A percentile compares a stretch with the other conserved stretches of the same genome.
Evolutionary conservation across 805 yeast species (phyloP).

Genomic region (Wickerhamiella nectarea): DNA sequence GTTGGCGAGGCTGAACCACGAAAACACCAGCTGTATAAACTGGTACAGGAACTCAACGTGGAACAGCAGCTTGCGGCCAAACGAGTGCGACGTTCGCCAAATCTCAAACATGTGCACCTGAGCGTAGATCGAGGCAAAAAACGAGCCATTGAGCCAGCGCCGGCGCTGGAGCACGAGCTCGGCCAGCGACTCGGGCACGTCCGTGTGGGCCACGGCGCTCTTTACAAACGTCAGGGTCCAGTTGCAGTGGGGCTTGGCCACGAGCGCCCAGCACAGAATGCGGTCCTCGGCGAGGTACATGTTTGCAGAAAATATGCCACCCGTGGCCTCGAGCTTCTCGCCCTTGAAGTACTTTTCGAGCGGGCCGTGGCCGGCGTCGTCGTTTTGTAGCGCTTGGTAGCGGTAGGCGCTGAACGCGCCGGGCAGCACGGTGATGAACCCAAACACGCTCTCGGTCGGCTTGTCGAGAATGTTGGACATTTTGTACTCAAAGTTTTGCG

Average conservation of each 20-base stretch:
- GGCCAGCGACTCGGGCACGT: constrained; percentile 79
- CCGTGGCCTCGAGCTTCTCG: constrained; percentile 61
- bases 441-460: constrained; percentile 90
- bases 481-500: constrained; percentile 93
- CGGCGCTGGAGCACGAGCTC: constrained; percentile 86
- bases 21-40: constrained; percentile 54
- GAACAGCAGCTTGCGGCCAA: constrained; percentile 51
- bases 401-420: constrained; percentile 96
- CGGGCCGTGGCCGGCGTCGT: constrained; percentile 66
- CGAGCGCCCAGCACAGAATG: constrained; percentile 85
- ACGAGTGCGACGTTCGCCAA: constrained; percentile 62
- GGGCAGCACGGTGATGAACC: constrained; percentile 86
- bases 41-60: constrained; percentile 74
- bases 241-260: constrained; percentile 60
- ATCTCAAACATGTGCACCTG: constrained; percentile 62
- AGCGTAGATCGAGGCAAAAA: constrained; percentile 86
- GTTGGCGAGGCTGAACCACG: constrained; percentile 88
- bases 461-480: constrained; percentile 90
- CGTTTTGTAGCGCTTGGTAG: constrained; percentile 58
- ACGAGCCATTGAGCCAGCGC: constrained; percentile 94
- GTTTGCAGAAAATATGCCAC: constrained; percentile 82
- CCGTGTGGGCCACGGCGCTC: constrained; percentile 83
- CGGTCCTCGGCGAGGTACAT: constrained; percentile 98
- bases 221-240: constrained; percentile 80
- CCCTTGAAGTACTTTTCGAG: constrained; percentile 85